Conservation (phyloP, 2,329 filamentous ascomycete genomes). For the Penicillium sp. region DNA sequence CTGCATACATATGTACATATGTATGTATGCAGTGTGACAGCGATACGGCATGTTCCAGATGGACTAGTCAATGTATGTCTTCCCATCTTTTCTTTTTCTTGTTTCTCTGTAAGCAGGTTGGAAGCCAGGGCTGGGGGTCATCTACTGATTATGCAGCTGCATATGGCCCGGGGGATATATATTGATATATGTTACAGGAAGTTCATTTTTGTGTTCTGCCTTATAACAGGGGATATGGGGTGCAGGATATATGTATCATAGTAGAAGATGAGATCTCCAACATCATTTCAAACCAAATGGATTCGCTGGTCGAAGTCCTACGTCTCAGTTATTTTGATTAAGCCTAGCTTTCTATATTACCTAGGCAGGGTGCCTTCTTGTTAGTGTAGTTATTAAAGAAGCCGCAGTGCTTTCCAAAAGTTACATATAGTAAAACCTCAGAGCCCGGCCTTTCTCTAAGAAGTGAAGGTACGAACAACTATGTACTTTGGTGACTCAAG, state of each 20-base stretch:
- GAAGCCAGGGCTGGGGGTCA: not conserved
- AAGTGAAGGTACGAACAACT: not conserved
- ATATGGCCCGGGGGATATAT: no score
- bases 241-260: not conserved
- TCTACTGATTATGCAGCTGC: not conserved
- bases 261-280: not conserved
- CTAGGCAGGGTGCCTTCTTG: no score
- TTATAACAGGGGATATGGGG: not conserved
- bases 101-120: no score
- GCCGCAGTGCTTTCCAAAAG: no score
- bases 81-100: not conserved
- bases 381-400: no score
- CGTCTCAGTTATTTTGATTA: not conserved
- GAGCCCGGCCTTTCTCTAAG: no score
- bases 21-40: not conserved
- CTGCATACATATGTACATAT: not conserved
- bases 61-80: not conserved
- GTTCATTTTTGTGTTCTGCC: no score
- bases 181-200: not conserved
- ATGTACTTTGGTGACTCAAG: not conserved
- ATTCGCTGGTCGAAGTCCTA: not conserved
- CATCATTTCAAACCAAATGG: not conserved
- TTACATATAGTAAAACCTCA: no score
- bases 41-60: not conserved
- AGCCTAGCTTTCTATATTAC: not conserved